Evolutionary conservation across 129 eudicot species (phyloP).

Genomic region (Flaveria ramosissima): DNA sequence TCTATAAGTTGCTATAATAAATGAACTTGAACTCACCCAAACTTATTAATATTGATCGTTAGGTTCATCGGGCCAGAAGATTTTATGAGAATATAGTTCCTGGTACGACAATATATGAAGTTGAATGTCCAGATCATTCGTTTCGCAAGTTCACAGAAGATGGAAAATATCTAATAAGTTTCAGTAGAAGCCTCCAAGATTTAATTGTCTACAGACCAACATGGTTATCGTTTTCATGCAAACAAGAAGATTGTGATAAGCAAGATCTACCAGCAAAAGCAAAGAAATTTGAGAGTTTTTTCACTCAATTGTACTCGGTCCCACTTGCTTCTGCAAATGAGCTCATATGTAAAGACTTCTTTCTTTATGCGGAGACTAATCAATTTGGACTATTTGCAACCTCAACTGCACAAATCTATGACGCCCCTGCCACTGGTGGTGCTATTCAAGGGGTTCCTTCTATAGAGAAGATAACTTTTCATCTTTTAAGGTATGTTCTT

Average conservation of each 20-base stretch:
- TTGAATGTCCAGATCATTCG: slow-evolving; percentile 89
- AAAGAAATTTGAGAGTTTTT: slow-evolving; percentile 88
- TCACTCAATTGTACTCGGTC: slow-evolving; percentile 73
- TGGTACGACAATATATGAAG: slow-evolving; percentile 72
- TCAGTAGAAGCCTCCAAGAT: slow-evolving; percentile 92
- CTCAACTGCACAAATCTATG: slow-evolving; percentile 85
- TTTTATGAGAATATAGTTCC: slow-evolving; percentile 97
- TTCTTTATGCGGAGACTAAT: slow-evolving; percentile 70
- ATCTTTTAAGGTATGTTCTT: slow-evolving; percentile 73
- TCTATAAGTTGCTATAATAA: not conserved
- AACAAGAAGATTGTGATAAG: slow-evolving; percentile 60
- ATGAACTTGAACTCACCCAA: not conserved
- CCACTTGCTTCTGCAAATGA: slow-evolving; percentile 90
- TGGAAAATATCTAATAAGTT: slow-evolving; percentile 86
- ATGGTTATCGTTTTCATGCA: slow-evolving; percentile 86
- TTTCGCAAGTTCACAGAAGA: slow-evolving; percentile 99
- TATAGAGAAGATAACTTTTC: slow-evolving; percentile 83
- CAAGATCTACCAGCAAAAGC: slow-evolving; percentile 76
- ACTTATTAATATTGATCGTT: slow-evolving; percentile 25
- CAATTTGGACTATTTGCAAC: slow-evolving; percentile 93
- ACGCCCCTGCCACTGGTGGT: slow-evolving; percentile 86
- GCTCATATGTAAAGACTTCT: slow-evolving; percentile 93
- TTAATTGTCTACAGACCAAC: slow-evolving; percentile 87
- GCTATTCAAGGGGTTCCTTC: slow-evolving; percentile 97
- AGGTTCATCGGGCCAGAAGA: slow-evolving; percentile 79